phyloP scores from a whole-genome alignment of 2,329 filamentous ascomycete species.

The Botrytis paeoniae region DNA sequence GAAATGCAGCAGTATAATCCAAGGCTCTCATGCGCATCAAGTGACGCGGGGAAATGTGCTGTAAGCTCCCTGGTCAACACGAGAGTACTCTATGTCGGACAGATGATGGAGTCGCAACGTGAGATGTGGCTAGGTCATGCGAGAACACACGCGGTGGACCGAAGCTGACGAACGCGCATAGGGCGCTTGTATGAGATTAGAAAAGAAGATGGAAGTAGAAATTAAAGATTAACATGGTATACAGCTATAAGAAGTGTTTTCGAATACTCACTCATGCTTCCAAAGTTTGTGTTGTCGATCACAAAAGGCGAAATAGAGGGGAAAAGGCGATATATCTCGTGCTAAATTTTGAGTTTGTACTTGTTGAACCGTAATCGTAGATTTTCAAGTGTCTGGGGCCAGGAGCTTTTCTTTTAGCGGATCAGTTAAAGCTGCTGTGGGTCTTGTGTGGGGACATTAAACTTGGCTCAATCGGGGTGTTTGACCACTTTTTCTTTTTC shows the following conservation, averaged over 20 bases:
- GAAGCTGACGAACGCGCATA: conserved; percentile 16
- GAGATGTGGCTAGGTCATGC: conserved; percentile 18
- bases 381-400: conserved; percentile 3
- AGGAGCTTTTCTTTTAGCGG: conserved; percentile 15
- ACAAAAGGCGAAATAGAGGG: background rate
- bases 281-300: background rate
- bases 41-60: conserved; percentile 17
- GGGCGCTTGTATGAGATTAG: conserved; percentile 8
- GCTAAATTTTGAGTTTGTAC: background rate
- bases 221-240: background rate
- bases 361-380: background rate
- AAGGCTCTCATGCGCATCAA: conserved; percentile 13
- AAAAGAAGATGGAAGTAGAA: background rate
- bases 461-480: background rate
- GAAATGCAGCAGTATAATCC: conserved; percentile 5
- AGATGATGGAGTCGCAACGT: conserved; percentile 20
- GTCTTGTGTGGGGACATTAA: background rate
- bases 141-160: conserved; percentile 16
- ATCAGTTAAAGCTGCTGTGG: conserved; percentile 4
- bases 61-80: conserved; percentile 13
- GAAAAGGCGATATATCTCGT: background rate
- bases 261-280: conserved; percentile 7
- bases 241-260: background rate
- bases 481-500: background rate
- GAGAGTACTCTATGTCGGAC: conserved; percentile 13